Percentiles rank a stretch among this genome's conserved stretches.
Evolutionary conservation across 208 protist species (phyloP).

Genomic region (Blastocrithidia nonstop): DNA sequence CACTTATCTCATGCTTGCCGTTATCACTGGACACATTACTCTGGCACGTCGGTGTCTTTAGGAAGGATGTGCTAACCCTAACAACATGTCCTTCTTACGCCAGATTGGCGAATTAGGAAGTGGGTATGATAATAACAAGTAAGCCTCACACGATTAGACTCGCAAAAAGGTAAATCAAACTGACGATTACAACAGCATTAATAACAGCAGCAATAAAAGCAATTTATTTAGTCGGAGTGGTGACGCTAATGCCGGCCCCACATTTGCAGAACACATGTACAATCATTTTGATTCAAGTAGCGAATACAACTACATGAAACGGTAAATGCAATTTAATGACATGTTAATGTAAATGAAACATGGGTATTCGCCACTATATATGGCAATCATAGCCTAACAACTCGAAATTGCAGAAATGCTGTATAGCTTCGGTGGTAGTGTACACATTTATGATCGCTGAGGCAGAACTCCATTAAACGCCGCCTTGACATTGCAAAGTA

Average conservation of each 20-base stretch:
- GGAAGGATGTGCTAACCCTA: slow-evolving; percentile 67
- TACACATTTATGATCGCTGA: slow-evolving; percentile 81
- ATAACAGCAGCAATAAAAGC: too few species aligned
- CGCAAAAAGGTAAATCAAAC: too few species aligned
- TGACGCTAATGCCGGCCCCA: too few species aligned
- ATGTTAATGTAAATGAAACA: slow-evolving; percentile 85
- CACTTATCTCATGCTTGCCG: slow-evolving; percentile 63
- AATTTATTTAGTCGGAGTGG: too few species aligned
- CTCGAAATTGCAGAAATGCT: slow-evolving; percentile 54
- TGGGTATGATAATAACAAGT: too few species aligned
- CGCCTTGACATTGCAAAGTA: slow-evolving; percentile 50
- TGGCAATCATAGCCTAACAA: slow-evolving; percentile 59
- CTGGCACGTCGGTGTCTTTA: slow-evolving; percentile 54
- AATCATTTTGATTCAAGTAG: too few species aligned
- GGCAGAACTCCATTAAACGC: slow-evolving; percentile 74
- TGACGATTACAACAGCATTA: too few species aligned
- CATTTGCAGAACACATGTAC: too few species aligned
- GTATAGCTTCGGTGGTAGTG: slow-evolving; percentile 37
- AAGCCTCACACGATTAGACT: too few species aligned
- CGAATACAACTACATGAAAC: too few species aligned
- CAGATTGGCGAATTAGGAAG: too few species aligned
- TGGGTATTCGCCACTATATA: slow-evolving; percentile 79
- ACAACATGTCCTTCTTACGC: slow-evolving; percentile 65
- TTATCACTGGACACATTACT: slow-evolving; percentile 53
- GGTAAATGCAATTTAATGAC: too few species aligned